Base-by-base conservation (phyloP, 176 grass and related monocot species). In the Juncus inflexus region DNA sequence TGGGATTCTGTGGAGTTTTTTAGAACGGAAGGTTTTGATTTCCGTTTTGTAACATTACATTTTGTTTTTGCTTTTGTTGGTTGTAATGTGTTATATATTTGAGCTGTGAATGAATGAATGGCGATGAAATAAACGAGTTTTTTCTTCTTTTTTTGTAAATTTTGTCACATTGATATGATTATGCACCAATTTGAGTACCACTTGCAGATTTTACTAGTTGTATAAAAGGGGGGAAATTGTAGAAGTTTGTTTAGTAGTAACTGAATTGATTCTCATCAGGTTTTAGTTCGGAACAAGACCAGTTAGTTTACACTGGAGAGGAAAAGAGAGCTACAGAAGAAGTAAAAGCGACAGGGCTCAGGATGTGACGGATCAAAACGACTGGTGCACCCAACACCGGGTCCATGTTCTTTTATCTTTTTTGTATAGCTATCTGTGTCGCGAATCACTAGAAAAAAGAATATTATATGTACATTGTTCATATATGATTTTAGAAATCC, bases 21-120 rank as follows among this genome's bases (percentile, higher is more conserved):
- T 28, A 28, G 19, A 28, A 28, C 19, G 19, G 19, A 28, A 28
- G 19, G 19, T 28, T 28, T 28, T 28, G 19, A 47, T 47, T 47
- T 47, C 9, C 43, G 6, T 6, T 47, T 12, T 69, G 66, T 70
- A 40, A 50, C 52, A 69, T 69, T 55, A 11, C 4, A 13, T 58
- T 70, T 41, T 41, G n/a, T 71, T 71, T 59, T 71, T 36, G 12
- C 58, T 38, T 57, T 71, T 59, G 51, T 71, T 37, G 40, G 38
- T 43, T 42, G 13, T 45, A 58, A 16, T 70, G 41, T 70, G 37
- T 6, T 3, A 11, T 12, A 9, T 39, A 67, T 28, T 3, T 69
- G 66, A 56, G 50, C 38, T 35, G n/a, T 55, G 52, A 58, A 58
- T 42, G 52, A 54, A 68, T 7, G 39, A 36, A 52, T 7, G 41